These are phyloP conservation scores for Pythium biforme DNA, from an alignment of 352 stramenopile species.

Conservation along the genomic window DNA sequence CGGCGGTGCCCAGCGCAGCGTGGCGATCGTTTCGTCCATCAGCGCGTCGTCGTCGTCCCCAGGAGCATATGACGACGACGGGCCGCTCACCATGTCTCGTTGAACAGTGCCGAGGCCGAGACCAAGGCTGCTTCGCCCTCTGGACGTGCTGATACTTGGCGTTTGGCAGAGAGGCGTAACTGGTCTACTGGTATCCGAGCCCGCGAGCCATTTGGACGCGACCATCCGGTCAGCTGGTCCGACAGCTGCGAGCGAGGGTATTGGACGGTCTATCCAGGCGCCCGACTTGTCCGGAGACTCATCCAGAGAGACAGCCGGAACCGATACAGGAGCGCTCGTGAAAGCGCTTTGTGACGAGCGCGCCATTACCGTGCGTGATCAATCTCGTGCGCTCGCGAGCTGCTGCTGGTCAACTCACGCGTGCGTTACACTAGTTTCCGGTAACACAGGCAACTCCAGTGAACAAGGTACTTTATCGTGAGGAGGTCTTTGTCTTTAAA, in stretches of 20 bases:
- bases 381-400: too few relatives aligned
- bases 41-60: neutral
- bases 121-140: neutral
- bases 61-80: neutral
- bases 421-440: too few relatives aligned
- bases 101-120: too few relatives aligned
- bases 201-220: slow-evolving; percentile 1
- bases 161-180: neutral
- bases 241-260: neutral
- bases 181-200: neutral
- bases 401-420: neutral
- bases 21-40: slow-evolving; percentile 2
- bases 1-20: neutral
- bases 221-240: slow-evolving; percentile 7
- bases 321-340: neutral
- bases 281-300: neutral
- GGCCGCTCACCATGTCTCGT: neutral
- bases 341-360: neutral
- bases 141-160: neutral
- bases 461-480: too few relatives aligned
- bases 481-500: too few relatives aligned
- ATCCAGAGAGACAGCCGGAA: neutral
- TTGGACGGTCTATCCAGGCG: neutral
- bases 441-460: too few relatives aligned
- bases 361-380: neutral